Evolutionary conservation across 768 basidiomycete species (phyloP), one percentile per base, ranked within the genome.

Genomic region (Lentinula sp.): DNA sequence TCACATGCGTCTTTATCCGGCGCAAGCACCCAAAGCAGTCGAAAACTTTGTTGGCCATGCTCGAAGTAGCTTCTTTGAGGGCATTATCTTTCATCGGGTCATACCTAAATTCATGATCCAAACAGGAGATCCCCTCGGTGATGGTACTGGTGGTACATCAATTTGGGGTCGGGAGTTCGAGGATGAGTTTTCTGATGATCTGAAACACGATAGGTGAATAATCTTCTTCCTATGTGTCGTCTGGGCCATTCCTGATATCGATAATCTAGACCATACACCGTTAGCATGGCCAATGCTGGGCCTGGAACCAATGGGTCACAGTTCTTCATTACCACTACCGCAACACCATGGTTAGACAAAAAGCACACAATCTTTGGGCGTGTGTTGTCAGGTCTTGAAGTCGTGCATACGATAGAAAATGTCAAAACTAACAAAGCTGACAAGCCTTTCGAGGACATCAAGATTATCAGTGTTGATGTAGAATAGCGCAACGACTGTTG

Each of bases 81-180:
- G 89, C 11, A 79, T 97, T 61, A 84, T 98, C 69, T 98, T 98
- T 79, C 97, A 99, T 72, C 90, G 97, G 62, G 92, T 98, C 64
- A 99, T 99, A 70, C 84, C 93, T 62, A 98, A 99, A 75, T 99
- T 99, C 69, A 96, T 95, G 95, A 90, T 97, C 59, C 94, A 97
- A 78, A 96, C 94, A 4, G 94, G 94, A 23, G 94, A 96, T 69
- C 94, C 94, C 2, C 76, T 95, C 16, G 94, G 92, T 18, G 93
- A 97, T 74, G 94, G 94, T 4, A 28, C 93, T 1, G 94, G 94
- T n/a, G 93, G 94, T n/a, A 85, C 81, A 53, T 93, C 90, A 10
- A 92, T 95, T 61, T 97, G 95, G 94, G 93, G 86, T 2, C 73
- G 76, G 57, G 91, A 94, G 45, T 95, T 96, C 66, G 93, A 94